Evolutionary conservation across 129 eudicot genomes (phyloP).

Genomic region (Chrysanthemum seticuspe): DNA sequence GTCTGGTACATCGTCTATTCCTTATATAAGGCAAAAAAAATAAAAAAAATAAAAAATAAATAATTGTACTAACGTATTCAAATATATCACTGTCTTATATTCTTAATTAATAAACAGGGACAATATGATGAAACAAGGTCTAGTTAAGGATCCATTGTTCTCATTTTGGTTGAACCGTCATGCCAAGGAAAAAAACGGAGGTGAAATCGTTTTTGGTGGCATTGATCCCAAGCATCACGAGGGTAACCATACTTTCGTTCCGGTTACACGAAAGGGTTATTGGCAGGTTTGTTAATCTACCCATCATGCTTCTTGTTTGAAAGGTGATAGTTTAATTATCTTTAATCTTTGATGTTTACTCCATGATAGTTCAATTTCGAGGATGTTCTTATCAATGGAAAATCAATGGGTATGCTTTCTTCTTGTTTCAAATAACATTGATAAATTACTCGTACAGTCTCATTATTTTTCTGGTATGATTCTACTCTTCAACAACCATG

Average conservation of each 20-base stretch:
- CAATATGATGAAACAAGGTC: slow-evolving; percentile 75
- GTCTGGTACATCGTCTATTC: slow-evolving; percentile 47
- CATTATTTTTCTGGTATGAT: too few relatives aligned
- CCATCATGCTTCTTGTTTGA: background rate
- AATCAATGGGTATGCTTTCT: slow-evolving; percentile 51
- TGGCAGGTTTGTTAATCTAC: slow-evolving; percentile 72
- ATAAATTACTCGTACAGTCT: background rate
- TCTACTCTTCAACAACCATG: too few relatives aligned
- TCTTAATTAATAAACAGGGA: slow-evolving; percentile 21
- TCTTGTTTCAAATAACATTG: too few relatives aligned
- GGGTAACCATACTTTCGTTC: slow-evolving; percentile 69
- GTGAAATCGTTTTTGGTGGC: slow-evolving; percentile 85
- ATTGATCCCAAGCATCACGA: slow-evolving; percentile 62
- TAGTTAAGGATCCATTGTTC: slow-evolving; percentile 62
- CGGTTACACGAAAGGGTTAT: slow-evolving; percentile 66
- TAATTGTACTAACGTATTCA: too few relatives aligned
- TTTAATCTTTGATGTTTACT: slow-evolving; percentile 9
- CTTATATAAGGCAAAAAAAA: too few relatives aligned
- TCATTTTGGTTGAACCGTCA: slow-evolving; percentile 80
- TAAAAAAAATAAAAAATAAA: too few relatives aligned
- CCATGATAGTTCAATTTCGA: slow-evolving; percentile 52
- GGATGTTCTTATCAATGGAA: slow-evolving; percentile 67
- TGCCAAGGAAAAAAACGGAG: slow-evolving; percentile 52
- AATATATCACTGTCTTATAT: too few relatives aligned
- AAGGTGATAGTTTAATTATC: background rate